Conservation (phyloP, 257 asterid species). For the Galeopsis tetrahit region DNA sequence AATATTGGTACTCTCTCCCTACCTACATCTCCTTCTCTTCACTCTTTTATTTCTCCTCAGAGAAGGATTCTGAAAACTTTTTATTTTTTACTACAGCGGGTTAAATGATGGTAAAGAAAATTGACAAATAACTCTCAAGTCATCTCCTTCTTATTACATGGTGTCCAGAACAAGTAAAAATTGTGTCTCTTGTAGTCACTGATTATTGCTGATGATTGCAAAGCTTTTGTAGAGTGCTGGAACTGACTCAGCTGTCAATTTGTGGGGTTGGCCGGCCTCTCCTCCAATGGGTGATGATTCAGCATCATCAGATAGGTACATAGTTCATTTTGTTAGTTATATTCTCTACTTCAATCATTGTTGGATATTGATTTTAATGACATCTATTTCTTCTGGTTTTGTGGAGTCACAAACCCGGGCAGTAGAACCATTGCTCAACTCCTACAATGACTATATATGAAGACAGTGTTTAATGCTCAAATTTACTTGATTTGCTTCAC, state of each 20-base stretch:
- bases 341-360: constrained; percentile 3
- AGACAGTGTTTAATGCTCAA: constrained; percentile 64
- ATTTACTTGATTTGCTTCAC: constrained; percentile 34
- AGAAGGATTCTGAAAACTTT: not conserved
- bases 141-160: constrained; percentile 25
- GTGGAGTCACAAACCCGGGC: constrained; percentile 46
- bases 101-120: constrained; percentile 25
- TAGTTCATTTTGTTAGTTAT: constrained; percentile 19
- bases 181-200: constrained; percentile 32
- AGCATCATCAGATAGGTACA: constrained; percentile 61
- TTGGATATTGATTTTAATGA: constrained; percentile 27
- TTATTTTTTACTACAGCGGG: constrained; percentile 11
- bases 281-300: constrained; percentile 49
- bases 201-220: constrained; percentile 40
- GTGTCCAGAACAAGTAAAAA: constrained; percentile 28
- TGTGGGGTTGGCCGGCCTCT: constrained; percentile 81
- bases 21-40: constrained; percentile 33
- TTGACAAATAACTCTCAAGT: constrained; percentile 6
- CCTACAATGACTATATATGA: constrained; percentile 91
- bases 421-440: constrained; percentile 62
- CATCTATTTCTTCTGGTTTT: constrained; percentile 48
- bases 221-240: constrained; percentile 87
- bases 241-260: constrained; percentile 92
- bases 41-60: constrained; percentile 23
- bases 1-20: constrained; percentile 73